Evolutionary conservation across 768 basidiomycete species (phyloP), one percentile per base, ranked within the genome.

Genomic region (Suillus subaureus): DNA sequence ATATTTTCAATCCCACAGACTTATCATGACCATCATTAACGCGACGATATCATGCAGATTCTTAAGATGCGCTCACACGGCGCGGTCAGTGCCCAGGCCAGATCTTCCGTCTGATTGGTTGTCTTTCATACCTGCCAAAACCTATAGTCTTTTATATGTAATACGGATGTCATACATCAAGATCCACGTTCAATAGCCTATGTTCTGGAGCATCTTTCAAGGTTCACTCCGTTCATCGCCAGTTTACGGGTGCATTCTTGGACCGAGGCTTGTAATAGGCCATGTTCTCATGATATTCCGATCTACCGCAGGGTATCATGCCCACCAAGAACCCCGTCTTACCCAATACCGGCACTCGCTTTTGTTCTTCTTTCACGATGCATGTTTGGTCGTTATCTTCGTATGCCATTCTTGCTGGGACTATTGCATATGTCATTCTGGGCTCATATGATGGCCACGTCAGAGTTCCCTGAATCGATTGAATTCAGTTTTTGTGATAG

Each of bases 211-310:
- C 54, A 55, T 55, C 33, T 49, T 55, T 33, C n/a, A 56, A 58
- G 37, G 57, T 40, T 57, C n/a, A n/a, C 39, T 35, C 55, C 55
- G 35, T 57, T 16, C 37, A 39, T 58, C 23, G 23, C 37, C 57
- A 58, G 23, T 39, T 18, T 57, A 39, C 66, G 64, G 61, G 52
- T 68, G 45, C 42, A 21, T 67, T 65, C 68, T 64, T 63, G 64
- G 54, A 67, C 62, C 35, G 13, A 39, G 39, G 45, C 65, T 43
- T 58, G 69, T 68, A 71, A 68, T 63, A 63, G 62, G 21, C 26
- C 45, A 23, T 21, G 70, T 74, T 74, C 74, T 67, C 74, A 77
- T 77, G 68, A 26, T 65, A 69, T 70, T 63, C 66, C 62, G 49
- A 65, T 66, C 62, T 67, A 62, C 55, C 47, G 57, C 63, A 63